Evolutionary conservation across 805 yeast genomes (phyloP).

Genomic region (Candida ovalis): DNA sequence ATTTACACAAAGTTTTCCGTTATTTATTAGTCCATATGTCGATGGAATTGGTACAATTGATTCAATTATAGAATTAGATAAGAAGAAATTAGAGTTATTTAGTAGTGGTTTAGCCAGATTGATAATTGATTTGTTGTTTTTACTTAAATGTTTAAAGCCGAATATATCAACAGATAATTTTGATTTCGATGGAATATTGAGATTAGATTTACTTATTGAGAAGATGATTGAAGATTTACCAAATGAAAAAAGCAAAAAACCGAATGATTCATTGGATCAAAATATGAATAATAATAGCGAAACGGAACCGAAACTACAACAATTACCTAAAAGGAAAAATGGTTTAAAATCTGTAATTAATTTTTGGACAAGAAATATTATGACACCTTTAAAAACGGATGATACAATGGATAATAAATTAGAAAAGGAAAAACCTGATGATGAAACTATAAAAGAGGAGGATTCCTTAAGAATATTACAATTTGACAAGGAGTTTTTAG

Average conservation of each 20-base stretch:
- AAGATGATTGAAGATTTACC: constrained; percentile 9
- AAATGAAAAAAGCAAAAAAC: not conserved
- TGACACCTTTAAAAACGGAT: not conserved
- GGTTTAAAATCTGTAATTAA: constrained; percentile 7
- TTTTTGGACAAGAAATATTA: constrained; percentile 11
- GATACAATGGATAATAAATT: not conserved
- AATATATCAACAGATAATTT: constrained; percentile 1
- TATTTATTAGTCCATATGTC: constrained; percentile 2
- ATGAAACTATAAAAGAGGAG: not conserved
- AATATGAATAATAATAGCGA: not conserved
- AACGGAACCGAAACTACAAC: not conserved
- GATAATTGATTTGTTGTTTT: constrained; percentile 14
- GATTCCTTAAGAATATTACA: not conserved
- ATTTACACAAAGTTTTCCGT: constrained; percentile 6
- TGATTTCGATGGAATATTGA: constrained; percentile 17
- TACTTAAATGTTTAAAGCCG: constrained; percentile 6
- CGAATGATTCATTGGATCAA: no score
- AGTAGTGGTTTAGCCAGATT: constrained; percentile 19
- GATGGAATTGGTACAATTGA: constrained; percentile 5
- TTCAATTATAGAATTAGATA: constrained; percentile 16
- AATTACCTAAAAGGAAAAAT: not conserved
- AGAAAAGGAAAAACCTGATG: not conserved
- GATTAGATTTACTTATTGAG: constrained; percentile 14
- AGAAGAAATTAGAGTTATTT: constrained; percentile 14
- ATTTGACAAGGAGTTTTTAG: constrained; percentile 4